These are phyloP conservation scores for Nannizziopsis arthrosporioides DNA, from an alignment of 2,329 filamentous ascomycete genomes.

Conservation along the genomic window DNA sequence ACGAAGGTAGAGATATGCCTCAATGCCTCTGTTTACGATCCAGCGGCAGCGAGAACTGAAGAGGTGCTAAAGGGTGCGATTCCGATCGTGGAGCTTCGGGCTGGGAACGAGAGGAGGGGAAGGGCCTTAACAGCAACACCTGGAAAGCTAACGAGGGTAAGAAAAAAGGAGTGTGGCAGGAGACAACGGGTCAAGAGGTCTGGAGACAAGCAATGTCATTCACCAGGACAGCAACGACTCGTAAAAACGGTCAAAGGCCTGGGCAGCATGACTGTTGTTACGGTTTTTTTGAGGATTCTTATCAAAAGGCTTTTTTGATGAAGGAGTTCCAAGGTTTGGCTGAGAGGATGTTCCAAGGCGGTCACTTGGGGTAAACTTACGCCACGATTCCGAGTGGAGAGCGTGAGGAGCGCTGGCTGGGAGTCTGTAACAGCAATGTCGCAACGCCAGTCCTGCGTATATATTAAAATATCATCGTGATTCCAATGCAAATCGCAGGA, in stretches of 20 bases:
- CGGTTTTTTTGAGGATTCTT: not conserved
- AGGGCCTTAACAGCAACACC: not conserved
- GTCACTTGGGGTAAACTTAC: constrained; percentile 11
- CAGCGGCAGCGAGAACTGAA: not conserved
- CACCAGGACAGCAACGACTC: not conserved
- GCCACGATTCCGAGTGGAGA: constrained; percentile 6
- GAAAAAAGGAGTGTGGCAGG: constrained; percentile 5
- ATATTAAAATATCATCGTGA: no score
- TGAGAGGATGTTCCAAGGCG: not conserved
- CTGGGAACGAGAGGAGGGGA: constrained; percentile 6
- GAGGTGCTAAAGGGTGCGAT: not conserved
- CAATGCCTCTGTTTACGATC: not conserved
- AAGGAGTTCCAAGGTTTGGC: not conserved
- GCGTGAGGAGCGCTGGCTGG: constrained; percentile 1
- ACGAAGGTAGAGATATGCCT: not conserved
- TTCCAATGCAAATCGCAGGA: no score
- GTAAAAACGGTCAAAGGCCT: not conserved
- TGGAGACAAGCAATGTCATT: constrained; percentile 2
- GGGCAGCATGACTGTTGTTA: constrained; percentile 1
- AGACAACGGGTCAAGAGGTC: not conserved
- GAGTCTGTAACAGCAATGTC: not conserved
- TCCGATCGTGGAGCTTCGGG: not conserved
- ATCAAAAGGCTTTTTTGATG: not conserved
- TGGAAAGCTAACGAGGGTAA: constrained; percentile 5
- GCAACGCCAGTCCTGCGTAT: not conserved